phyloP scores from a whole-genome alignment of 371 early-diverging fungal genomes.

The Mucor lusitanicus region DNA sequence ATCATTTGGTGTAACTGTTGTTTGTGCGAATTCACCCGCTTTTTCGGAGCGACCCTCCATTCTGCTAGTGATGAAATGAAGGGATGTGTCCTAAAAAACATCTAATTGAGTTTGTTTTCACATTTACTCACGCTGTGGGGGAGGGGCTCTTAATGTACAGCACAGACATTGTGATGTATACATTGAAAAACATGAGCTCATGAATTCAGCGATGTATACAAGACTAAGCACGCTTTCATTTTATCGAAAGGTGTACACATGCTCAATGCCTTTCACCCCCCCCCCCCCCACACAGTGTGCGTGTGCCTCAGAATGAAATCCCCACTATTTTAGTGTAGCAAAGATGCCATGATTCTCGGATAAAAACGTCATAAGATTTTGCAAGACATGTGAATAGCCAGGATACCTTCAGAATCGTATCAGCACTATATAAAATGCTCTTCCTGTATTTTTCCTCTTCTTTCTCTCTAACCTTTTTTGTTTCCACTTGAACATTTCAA shows the following conservation, averaged over 20 bases:
- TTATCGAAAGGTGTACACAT: not conserved
- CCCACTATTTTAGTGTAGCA: not conserved
- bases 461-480: not conserved
- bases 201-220: not conserved
- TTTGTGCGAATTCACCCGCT: conserved; percentile 13
- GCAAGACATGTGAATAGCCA: conserved; percentile 10
- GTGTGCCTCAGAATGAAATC: not conserved
- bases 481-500: conserved; percentile 45
- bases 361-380: conserved; percentile 10
- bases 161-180: not conserved
- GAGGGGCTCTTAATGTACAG: not conserved
- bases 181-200: not conserved
- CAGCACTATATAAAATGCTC: not conserved
- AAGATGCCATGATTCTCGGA: conserved; percentile 6
- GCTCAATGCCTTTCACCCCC: not conserved
- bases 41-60: conserved; percentile 9
- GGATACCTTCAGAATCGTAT: not conserved
- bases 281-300: not conserved
- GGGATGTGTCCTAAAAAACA: not conserved
- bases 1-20: conserved; percentile 4
- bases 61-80: not conserved
- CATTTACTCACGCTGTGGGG: not conserved
- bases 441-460: too few species aligned
- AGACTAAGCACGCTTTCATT: not conserved
- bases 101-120: not conserved